Base-by-base conservation (phyloP, 1,284 basidiomycete genomes). In the Leucoagaricus sp. region DNA sequence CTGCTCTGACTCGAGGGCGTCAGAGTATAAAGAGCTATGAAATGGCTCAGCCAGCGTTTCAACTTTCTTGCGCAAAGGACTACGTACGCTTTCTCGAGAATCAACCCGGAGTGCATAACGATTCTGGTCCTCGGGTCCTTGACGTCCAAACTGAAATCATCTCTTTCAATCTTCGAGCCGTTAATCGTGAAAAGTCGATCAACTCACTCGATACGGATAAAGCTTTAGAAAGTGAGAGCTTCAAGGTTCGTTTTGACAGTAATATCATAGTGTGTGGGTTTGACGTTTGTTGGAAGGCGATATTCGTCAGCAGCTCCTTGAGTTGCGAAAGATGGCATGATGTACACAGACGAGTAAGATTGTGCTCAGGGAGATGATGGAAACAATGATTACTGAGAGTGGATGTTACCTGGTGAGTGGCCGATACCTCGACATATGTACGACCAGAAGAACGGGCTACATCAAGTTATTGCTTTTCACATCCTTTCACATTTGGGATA, bases 231-330 rank as follows among this genome's bases (percentile, higher is more conserved):
- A 19, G 73, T 81, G 51, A 84, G 77, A 25, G 80, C 80, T 60
- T 89, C 80, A 51, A 98, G 82, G 72, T 96, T 91, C 2, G 95
- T 96, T 69, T 83, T 88, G 72, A 96, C 77, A 48, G 85, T 88
- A 50, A 97, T 72, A 65, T 89, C 91, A 73, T 97, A 98, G 72
- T 96, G 93, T 23, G 75, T 81, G 19, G 93, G 89, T 63, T 81
- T 84, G 58, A 93, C 85, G 64, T 86, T 78, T 8, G 81, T 82
- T 8, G 93, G 93, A 49, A 96, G 83, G 62, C 93, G 86, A 72
- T 88, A 92, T 60, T 85, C 70, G 62, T 77, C 72, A 28, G 65
- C 47, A 17, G 61, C 60, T 15, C 58, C 58, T 19, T 60, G 49
- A 23, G 59, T 36, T 23, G 62, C 44, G 38, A 61, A 41, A 31